Evolutionary conservation across 768 basidiomycete species (phyloP), one percentile per base, ranked within the genome.

Genomic region (Udeniomyces megalosporus): DNA sequence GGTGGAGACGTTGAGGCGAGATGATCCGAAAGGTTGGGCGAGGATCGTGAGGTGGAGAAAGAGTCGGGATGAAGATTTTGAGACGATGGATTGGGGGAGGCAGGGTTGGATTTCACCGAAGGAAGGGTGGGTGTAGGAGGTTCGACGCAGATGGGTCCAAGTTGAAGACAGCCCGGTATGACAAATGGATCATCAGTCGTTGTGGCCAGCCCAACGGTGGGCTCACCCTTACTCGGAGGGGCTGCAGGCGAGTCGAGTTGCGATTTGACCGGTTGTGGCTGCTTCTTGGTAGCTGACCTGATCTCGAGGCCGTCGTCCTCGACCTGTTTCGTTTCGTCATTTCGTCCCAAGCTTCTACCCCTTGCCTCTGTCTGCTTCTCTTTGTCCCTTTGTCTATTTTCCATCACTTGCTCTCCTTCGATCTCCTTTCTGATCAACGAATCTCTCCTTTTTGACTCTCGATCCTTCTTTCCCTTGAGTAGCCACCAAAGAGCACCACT

Each of bases 401-500:
- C 17, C 11, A 15, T 35, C 51, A 11, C 35, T 51, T 38, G 8
- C 15, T 31, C 32, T n/a, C 26, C 51, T 26, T 12, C 32, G 12
- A 31, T 4, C 48, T 31, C 17, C 47, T 29, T 58, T n/a, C 57
- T 58, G 28, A 24, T 48, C 20, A 70, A 56, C 2, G 11, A 66
- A 42, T 62, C 17, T 70, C 67, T 55, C 76, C 77, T 49, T 78
- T 80, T 74, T 82, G 77, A 81, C 79, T 31, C 15, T 15, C 35
- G 8, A 29, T 42, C 24, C 60, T 80, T 42, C 69, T 83, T 91
- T 71, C 83, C 81, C 72, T 83, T 85, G 53, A 96, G 76, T 80
- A 93, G 88, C 95, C 95, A 99, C 92, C 92, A 99, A 8, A 88
- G 74, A 1, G 92, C 88, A 10, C 89, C 85, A 14, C 86, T 80